phyloP scores from a whole-genome alignment of 176 grass and related monocot genomes.

The Bolboschoenus planiculmis region DNA sequence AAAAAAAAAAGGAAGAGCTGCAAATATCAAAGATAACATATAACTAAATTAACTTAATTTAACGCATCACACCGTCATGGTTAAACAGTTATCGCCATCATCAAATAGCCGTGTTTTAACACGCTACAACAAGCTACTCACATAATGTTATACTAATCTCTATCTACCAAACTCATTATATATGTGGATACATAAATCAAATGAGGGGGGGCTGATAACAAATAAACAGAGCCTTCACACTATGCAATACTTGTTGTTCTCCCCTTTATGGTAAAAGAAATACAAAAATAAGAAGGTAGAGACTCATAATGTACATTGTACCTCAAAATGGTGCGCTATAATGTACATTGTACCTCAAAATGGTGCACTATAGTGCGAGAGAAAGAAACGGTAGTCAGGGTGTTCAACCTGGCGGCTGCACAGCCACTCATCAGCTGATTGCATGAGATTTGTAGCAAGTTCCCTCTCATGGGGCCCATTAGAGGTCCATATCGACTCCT shows the following conservation, averaged over 20 bases:
- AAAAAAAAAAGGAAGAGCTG: background rate
- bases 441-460: conserved; percentile 37
- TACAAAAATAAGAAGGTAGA: conserved; percentile 1
- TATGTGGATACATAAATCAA: background rate
- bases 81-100: background rate
- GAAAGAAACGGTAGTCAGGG: conserved; percentile 68
- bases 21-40: background rate
- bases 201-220: background rate
- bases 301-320: background rate
- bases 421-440: conserved; percentile 59
- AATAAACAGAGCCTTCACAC: background rate
- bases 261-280: background rate
- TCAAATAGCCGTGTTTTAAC: background rate
- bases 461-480: conserved; percentile 35
- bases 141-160: background rate
- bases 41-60: background rate
- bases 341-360: conserved; percentile 19
- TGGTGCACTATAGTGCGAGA: conserved; percentile 30
- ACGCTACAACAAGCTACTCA: background rate
- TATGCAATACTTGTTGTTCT: background rate
- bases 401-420: conserved; percentile 41
- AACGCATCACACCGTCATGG: background rate
- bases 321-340: conserved; percentile 14
- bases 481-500: conserved; percentile 46
- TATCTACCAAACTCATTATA: background rate